Base-by-base conservation (phyloP, 768 basidiomycete genomes). In the Clavaria fumosa region DNA sequence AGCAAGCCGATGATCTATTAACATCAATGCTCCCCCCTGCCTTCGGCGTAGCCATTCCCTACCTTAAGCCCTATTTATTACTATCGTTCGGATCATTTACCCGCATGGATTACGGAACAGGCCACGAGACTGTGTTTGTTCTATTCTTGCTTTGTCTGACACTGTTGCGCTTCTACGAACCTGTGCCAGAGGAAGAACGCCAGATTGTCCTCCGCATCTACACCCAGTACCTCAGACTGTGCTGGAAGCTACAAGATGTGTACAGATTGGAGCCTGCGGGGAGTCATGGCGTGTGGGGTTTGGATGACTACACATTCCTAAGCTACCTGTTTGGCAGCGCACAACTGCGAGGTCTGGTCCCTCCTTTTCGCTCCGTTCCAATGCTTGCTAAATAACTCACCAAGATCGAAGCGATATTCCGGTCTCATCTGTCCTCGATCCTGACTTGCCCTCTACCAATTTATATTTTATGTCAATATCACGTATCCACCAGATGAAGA, bases 281-380 rank as follows among this genome's bases (percentile, higher is more conserved):
- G 5, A 91, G 85, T 44, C 91, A 96, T 52, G 95, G 95, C 3
- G 93, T 96, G 1, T 99, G 93, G 95, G 95, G 91, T 1, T 60
- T 97, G 24, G 91, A 96, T 50, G 91, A 95, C 53, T 93, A 80
- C 38, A 70, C 66, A 36, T 91, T 93, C 57, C 66, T 96, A 31
- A 76, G 81, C 3, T 95, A 93, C 50, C 68, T 90, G 7, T 89
- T 90, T 52, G 91, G 90, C 7, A 86, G 86, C 45, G 86, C 75
- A 2, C 85, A 97, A 58, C 66, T 96, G 24, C 66, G 78, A 71
- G 81, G 84, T 72, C 47, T 12, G 60, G 36, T 11, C 27, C 27
- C 37, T 41, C 35, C 39, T 42, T 32, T 33, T 33, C 40, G 6
- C 11, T 31, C 32, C 37, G 10, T 42, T 33, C 35, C 1, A 23